Base-by-base conservation (phyloP, 768 basidiomycete species). In the Lactarius hatsudake region DNA sequence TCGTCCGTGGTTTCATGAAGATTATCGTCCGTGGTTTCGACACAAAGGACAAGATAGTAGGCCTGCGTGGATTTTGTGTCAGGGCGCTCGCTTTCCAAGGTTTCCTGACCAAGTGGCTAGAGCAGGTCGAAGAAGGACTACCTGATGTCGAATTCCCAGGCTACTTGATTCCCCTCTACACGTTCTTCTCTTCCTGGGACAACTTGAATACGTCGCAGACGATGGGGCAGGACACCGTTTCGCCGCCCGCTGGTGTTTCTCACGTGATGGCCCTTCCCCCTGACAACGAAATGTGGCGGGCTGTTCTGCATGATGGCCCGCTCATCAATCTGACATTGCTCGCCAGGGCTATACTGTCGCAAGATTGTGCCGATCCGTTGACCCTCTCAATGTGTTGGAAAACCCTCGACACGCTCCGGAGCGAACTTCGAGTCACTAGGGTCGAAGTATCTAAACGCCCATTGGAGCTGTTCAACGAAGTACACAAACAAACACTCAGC, bases 351-450 rank as follows among this genome's bases (percentile, higher is more conserved):
- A 18, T 66, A 9, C 61, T 30, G n/a, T 13, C 1, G 7, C 1
- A 23, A 17, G 56, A 20, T 6, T 9, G 32, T 6, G 34, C 18
- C 13, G 45, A 18, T 13, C 36, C 34, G 0, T 32, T 17, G 2
- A 40, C 1, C 38, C 65, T 66, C 26, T 57, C 65, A 1, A n/a
- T 66, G 36, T 66, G 61, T 13, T 66, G 65, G 65, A 57, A 13
- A 30, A 34, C 61, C 15, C 61, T 66, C 56, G 56, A 66, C 36
- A 30, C 48, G 10, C 65, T 66, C 28, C 28, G 51, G 61, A 66
- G 18, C 20, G 28, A 32, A 13, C 56, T 66, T 8, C 18, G 23
- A 13, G 51, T 62, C 2, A 5, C 48, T n/a, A 28, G 10, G 45
- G 36, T 36, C 0, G 45, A 53, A 1, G 36, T 53, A 8, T 51